Evolutionary conservation across 1,284 basidiomycete species (phyloP).

Genomic region (Lentinula novae-zelandiae): DNA sequence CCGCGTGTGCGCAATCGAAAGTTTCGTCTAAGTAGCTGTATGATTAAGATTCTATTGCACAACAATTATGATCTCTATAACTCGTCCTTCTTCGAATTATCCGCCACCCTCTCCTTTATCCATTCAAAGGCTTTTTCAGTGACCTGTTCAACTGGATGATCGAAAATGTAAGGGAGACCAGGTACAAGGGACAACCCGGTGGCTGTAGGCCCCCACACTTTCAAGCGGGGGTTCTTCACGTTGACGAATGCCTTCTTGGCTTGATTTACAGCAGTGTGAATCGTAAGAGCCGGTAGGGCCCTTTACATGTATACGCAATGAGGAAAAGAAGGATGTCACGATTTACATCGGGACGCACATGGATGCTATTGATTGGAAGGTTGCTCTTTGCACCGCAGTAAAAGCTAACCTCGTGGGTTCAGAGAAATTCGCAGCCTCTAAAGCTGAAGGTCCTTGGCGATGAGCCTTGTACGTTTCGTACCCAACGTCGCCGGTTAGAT

Average conservation of each 20-base stretch:
- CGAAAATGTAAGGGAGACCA: slow-evolving; percentile 78
- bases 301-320: slow-evolving; percentile 30
- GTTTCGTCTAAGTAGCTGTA: no score
- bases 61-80: slow-evolving; percentile 13
- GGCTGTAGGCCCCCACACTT: slow-evolving; percentile 78
- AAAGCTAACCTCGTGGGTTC: slow-evolving; percentile 72
- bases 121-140: slow-evolving; percentile 66
- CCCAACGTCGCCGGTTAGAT: slow-evolving; percentile 75
- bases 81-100: slow-evolving; percentile 18
- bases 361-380: slow-evolving; percentile 87
- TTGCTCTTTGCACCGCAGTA: slow-evolving; percentile 72
- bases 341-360: slow-evolving; percentile 51
- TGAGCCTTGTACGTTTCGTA: slow-evolving; percentile 90
- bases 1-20: no score
- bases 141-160: slow-evolving; percentile 75
- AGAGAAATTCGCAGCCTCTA: slow-evolving; percentile 75
- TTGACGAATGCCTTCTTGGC: slow-evolving; percentile 74
- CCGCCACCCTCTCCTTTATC: slow-evolving; percentile 48
- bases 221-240: slow-evolving; percentile 57
- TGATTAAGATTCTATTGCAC: no score
- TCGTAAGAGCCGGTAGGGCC: slow-evolving; percentile 78
- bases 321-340: slow-evolving; percentile 1
- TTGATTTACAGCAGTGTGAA: slow-evolving; percentile 82
- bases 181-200: slow-evolving; percentile 81
- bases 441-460: slow-evolving; percentile 64